Percentiles rank a stretch among this genome's conserved stretches.
These are phyloP conservation scores for Puya raimondii DNA, from an alignment of 176 grass and related monocot species.

Conservation along the genomic window DNA sequence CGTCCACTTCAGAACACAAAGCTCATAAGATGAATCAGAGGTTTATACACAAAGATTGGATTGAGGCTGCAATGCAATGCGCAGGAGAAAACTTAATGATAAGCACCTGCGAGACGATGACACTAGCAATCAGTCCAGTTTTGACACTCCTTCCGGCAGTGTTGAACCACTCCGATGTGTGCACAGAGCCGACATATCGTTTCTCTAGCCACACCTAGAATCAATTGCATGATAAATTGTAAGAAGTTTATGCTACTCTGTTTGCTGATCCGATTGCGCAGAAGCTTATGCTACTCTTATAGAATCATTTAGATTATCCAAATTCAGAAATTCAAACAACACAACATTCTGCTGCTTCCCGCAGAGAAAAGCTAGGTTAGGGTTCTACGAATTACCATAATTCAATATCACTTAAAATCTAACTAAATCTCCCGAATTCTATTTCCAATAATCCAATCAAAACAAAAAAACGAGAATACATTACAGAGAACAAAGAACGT, in stretches of 20 bases:
- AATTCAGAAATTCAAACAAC: too few relatives aligned
- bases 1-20: constrained; percentile 38
- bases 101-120: constrained; percentile 68
- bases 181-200: constrained; percentile 48
- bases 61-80: neutral
- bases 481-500: too few relatives aligned
- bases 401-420: too few relatives aligned
- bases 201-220: constrained; percentile 67
- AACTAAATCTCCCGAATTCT: too few relatives aligned
- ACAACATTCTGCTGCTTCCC: too few relatives aligned
- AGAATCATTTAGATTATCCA: neutral
- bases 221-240: neutral
- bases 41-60: neutral
- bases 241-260: neutral
- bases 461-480: too few relatives aligned
- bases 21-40: neutral
- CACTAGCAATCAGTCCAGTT: constrained; percentile 73
- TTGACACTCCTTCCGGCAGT: constrained; percentile 69
- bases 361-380: too few relatives aligned
- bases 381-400: too few relatives aligned
- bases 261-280: neutral
- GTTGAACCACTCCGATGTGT: constrained; percentile 77
- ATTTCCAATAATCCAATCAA: too few relatives aligned
- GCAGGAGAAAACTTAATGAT: neutral
- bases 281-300: neutral